These are phyloP conservation scores for Dryadomyces quercivorus DNA, from an alignment of 2,329 filamentous ascomycete genomes.

Conservation along the genomic window DNA sequence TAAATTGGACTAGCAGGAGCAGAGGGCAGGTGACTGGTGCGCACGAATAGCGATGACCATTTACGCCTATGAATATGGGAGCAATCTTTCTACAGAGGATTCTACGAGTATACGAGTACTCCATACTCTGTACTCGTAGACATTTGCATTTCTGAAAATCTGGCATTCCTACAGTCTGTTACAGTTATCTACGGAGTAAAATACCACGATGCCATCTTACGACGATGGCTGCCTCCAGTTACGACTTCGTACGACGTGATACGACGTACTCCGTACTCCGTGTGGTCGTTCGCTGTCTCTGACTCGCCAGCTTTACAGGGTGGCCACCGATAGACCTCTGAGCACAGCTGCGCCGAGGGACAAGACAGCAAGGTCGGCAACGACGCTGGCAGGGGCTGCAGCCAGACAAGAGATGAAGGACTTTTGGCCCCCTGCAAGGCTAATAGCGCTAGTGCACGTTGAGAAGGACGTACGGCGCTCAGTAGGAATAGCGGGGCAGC, in stretches of 20 bases:
- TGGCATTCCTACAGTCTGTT: too few species aligned
- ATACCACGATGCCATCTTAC: too few species aligned
- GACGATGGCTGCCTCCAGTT: too few species aligned
- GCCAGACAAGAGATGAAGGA: neutral
- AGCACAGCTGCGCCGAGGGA: neutral
- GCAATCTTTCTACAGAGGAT: too few species aligned
- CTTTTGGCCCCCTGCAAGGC: neutral
- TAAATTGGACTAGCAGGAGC: neutral
- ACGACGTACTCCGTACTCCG: neutral
- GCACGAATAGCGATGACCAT: neutral
- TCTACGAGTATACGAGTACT: too few species aligned
- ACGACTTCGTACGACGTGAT: too few species aligned
- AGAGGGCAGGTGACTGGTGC: neutral
- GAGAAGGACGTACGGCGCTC: neutral
- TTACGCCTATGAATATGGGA: too few species aligned
- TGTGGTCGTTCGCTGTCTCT: too few species aligned
- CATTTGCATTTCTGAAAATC: too few species aligned
- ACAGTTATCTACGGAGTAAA: too few species aligned
- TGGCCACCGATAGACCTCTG: neutral
- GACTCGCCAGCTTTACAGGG: too few species aligned
- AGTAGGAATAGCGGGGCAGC: neutral
- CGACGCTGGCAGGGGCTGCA: neutral
- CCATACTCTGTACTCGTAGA: too few species aligned
- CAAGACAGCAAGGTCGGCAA: neutral
- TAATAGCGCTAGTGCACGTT: slow-evolving; percentile 1